A percentile compares a stretch with the other conserved stretches of the same genome.
Evolutionary conservation across 1,139 yeast genomes (phyloP).

Genomic region (Arxiozyma slooffiae): DNA sequence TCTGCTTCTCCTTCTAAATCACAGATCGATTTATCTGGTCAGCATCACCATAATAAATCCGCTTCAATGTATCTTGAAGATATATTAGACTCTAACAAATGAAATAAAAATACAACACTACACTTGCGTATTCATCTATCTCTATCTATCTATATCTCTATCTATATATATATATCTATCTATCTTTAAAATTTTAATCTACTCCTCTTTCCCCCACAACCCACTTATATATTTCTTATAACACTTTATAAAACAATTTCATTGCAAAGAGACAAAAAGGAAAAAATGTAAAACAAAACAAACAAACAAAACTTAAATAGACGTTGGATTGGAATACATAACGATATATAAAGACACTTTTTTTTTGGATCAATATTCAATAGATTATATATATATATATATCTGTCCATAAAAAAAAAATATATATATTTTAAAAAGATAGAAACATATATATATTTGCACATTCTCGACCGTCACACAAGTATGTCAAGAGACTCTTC

Average conservation of each 20-base stretch:
- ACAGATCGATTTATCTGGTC: not conserved
- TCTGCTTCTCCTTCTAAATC: slow-evolving; percentile 3
- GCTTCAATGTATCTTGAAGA: slow-evolving; percentile 53
- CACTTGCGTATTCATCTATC: not conserved
- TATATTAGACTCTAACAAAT: slow-evolving; percentile 36
- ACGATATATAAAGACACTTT: no score
- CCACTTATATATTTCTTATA: no score
- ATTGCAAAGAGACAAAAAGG: no score
- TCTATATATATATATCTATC: not conserved
- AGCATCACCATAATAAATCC: slow-evolving; percentile 21
- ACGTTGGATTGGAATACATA: no score
- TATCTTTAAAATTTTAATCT: no score
- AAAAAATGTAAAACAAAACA: no score
- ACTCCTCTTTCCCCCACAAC: no score
- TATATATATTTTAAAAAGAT: not conserved
- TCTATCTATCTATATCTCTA: not conserved
- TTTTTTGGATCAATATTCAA: no score
- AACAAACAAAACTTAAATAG: no score
- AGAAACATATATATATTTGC: not conserved
- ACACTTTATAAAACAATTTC: no score
- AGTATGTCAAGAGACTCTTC: slow-evolving; percentile 22
- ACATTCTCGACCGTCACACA: not conserved
- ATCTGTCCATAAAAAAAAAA: not conserved
- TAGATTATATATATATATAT: no score
- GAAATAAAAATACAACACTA: not conserved